Evolutionary conservation across 306 rosid species (phyloP).

Genomic region (Lathyrus oleraceus): DNA sequence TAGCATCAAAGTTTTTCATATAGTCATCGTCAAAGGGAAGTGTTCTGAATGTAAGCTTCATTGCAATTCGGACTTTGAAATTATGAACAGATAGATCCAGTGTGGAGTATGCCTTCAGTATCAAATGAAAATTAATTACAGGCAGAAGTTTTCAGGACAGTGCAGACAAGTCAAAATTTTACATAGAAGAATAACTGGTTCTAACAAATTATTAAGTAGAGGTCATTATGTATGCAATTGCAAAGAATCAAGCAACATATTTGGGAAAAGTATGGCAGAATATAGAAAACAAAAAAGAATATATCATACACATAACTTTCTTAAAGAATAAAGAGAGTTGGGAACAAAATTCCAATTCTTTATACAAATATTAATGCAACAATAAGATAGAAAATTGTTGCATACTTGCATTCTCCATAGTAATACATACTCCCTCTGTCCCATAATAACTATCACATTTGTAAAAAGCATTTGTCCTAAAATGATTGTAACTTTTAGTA

Average conservation of each 20-base stretch:
- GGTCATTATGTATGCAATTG: not conserved
- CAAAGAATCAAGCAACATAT: constrained; percentile 27
- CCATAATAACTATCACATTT: no score
- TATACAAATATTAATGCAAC: constrained; percentile 8
- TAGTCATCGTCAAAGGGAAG: constrained; percentile 67
- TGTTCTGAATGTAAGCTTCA: constrained; percentile 92
- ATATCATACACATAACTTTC: constrained; percentile 14
- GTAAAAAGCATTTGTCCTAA: no score
- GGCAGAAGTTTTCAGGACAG: constrained; percentile 20
- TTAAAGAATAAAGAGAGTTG: not conserved
- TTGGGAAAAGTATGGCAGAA: constrained; percentile 20
- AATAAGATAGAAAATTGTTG: constrained; percentile 6
- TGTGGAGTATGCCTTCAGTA: constrained; percentile 84
- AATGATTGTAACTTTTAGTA: no score
- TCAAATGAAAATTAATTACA: constrained; percentile 44
- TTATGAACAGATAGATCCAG: constrained; percentile 72
- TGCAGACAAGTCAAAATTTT: constrained; percentile 29
- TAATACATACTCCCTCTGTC: not conserved
- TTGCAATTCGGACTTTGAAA: constrained; percentile 79
- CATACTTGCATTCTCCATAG: constrained; percentile 5
- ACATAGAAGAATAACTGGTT: constrained; percentile 24
- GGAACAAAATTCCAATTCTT: constrained; percentile 7
- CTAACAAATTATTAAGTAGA: not conserved
- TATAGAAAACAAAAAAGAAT: constrained; percentile 14
- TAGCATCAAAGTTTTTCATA: constrained; percentile 53